phyloP scores from a whole-genome alignment of 495 filamentous ascomycete species.

The Penicillium cosmopolitanum region DNA sequence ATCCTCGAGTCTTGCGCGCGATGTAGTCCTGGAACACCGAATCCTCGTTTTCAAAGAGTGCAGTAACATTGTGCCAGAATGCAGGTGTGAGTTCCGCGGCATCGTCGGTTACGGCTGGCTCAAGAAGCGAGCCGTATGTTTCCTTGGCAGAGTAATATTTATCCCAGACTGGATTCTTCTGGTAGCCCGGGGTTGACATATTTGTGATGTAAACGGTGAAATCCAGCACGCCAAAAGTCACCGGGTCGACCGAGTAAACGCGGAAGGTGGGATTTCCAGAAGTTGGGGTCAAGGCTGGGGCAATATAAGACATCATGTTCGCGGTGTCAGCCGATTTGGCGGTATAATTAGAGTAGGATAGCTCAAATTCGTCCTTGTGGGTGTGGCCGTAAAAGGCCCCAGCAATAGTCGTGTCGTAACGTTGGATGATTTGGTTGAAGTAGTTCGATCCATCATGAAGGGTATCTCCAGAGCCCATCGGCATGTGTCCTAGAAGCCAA shows the following conservation, averaged over 20 bases:
- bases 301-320: slow-evolving; percentile 51
- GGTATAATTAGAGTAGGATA: slow-evolving; percentile 52
- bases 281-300: slow-evolving; percentile 55
- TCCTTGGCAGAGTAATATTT: slow-evolving; percentile 59
- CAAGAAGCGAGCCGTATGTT: slow-evolving; percentile 50
- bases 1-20: slow-evolving; percentile 44
- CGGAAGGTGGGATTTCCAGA: slow-evolving; percentile 57
- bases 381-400: slow-evolving; percentile 61
- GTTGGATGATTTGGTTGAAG: slow-evolving; percentile 57
- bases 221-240: slow-evolving; percentile 56
- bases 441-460: slow-evolving; percentile 56
- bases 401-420: slow-evolving; percentile 54
- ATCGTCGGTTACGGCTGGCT: slow-evolving; percentile 40
- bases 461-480: slow-evolving; percentile 46
- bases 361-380: slow-evolving; percentile 58
- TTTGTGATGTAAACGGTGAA: slow-evolving; percentile 55
- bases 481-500: slow-evolving; percentile 58
- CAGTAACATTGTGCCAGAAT: slow-evolving; percentile 62
- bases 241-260: slow-evolving; percentile 57
- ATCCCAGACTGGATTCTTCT: slow-evolving; percentile 48
- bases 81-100: slow-evolving; percentile 52
- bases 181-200: slow-evolving; percentile 47
- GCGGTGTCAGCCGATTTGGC: slow-evolving; percentile 40
- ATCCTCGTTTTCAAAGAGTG: slow-evolving; percentile 38
- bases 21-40: slow-evolving; percentile 44